Evolutionary conservation across 2,329 filamentous ascomycete genomes (phyloP), one percentile per base, ranked within the genome.

Genomic region (Lasiodiplodia citricola): DNA sequence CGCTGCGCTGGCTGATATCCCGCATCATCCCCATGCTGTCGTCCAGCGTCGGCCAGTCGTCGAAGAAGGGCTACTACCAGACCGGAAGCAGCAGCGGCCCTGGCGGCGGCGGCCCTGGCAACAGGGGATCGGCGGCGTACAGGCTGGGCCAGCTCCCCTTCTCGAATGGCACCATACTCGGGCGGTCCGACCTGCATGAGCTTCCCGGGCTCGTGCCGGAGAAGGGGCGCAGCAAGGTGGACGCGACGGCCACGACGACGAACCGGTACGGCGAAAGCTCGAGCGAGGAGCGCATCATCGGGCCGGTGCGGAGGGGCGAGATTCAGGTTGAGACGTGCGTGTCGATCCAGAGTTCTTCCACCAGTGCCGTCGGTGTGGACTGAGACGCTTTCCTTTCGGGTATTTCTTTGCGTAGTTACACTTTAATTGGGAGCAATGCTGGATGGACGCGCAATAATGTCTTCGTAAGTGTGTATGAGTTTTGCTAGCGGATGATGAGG

Each of bases 1-100:
- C 73, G 55, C 66, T 76, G 7, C 73, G 75, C 21, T 69, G 70
- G 66, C 60, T 70, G 18, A 50, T 70, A 8, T 57, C 68, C 14
- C 37, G 44, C 21, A 68, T 52, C 41, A 64, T 62, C 23, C 70
- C 70, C n/a, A 55, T 64, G 37, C 63, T 65, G 63, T 38, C 65
- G 18, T 51, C 60, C 28, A 35, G 44, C 44, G 44, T 4, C 7
- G 18, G 10, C 31, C 28, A 41, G 21, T 38, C 66, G 41, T 62
- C 57, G 23, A 57, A 57, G 55, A 21, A 38, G 10, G 25, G 23
- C 2, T 62, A 50, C 57, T 50, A 50, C 55, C 37, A 41, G 64
- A 16, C 38, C 14, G 60, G 63, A 14, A 55, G 37, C n/a, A 63
- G 62, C 47, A 63, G 56, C 31, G 67, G 66, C 25, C 21, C 11